phyloP scores from a whole-genome alignment of 179 eudicot genomes.

The Silene noctiflora region DNA sequence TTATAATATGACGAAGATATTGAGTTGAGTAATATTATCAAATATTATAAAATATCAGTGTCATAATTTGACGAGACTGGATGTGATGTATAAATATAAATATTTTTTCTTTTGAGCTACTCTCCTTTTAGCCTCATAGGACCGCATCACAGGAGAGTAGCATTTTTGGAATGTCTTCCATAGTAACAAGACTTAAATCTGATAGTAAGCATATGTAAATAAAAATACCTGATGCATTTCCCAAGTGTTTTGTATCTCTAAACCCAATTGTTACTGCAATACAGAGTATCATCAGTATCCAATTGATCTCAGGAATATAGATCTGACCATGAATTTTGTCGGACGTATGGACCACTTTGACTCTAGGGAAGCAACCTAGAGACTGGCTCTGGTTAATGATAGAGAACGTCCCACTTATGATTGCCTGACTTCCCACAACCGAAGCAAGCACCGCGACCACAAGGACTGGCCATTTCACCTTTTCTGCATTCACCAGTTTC shows the following conservation, averaged over 20 bases:
- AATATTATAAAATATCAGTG: no score
- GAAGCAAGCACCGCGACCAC: slow-evolving; percentile 79
- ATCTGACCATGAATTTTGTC: slow-evolving; percentile 89
- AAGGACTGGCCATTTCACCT: slow-evolving; percentile 77
- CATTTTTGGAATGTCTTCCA: not conserved
- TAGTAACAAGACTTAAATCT: not conserved
- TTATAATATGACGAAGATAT: no score
- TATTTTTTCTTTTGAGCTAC: not conserved
- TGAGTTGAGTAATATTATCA: no score
- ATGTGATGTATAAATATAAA: not conserved
- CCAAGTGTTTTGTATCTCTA: slow-evolving; percentile 85
- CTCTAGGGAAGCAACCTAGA: slow-evolving; percentile 91
- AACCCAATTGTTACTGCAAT: slow-evolving; percentile 89
- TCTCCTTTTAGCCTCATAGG: not conserved
- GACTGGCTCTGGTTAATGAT: slow-evolving; percentile 94
- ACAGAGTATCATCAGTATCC: slow-evolving; percentile 89
- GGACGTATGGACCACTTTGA: slow-evolving; percentile 85
- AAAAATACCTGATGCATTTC: slow-evolving; percentile 83
- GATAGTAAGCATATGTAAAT: not conserved
- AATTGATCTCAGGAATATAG: slow-evolving; percentile 90
- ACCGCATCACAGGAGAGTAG: not conserved
- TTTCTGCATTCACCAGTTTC: slow-evolving; percentile 40
- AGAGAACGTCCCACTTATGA: slow-evolving; percentile 90
- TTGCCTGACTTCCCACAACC: slow-evolving; percentile 96
- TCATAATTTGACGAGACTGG: no score